Evolutionary conservation across 2,329 filamentous ascomycete species (phyloP).

Genomic region (Hymenoscyphus fructigenus): DNA sequence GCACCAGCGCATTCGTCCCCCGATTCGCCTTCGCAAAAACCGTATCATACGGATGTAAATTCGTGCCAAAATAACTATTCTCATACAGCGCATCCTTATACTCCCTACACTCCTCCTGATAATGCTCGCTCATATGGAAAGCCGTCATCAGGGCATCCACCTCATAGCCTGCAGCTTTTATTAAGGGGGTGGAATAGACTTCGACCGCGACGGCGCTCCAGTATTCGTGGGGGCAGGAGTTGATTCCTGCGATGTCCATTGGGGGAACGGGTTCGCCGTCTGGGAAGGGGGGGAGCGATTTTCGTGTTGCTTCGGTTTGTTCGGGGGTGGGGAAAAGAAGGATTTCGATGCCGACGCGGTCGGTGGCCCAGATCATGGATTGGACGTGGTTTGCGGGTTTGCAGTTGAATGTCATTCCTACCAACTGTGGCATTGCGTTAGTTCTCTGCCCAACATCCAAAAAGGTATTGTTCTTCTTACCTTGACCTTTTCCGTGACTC

Average conservation of each 20-base stretch:
- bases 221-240: constrained; percentile 28
- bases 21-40: constrained; percentile 33
- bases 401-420: constrained; percentile 35
- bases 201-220: constrained; percentile 28
- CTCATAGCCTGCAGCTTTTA: constrained; percentile 29
- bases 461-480: constrained; percentile 14
- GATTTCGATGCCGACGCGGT: constrained; percentile 26
- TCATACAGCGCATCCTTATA: constrained; percentile 29
- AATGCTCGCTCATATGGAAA: constrained; percentile 23
- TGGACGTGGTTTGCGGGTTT: constrained; percentile 30
- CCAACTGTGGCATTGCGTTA: constrained; percentile 25
- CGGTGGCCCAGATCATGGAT: constrained; percentile 36
- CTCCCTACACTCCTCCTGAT: constrained; percentile 16
- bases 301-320: constrained; percentile 11
- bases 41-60: constrained; percentile 33
- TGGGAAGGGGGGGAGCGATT: neutral
- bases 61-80: constrained; percentile 29
- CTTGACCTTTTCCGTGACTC: constrained; percentile 31
- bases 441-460: neutral
- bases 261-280: neutral
- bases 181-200: constrained; percentile 24
- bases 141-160: constrained; percentile 32
- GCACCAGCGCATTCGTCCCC: constrained; percentile 21
- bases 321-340: constrained; percentile 27
- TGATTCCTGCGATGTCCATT: constrained; percentile 26